Conservation (phyloP, 495 filamentous ascomycete species). For the Aspergillus avenaceus region DNA sequence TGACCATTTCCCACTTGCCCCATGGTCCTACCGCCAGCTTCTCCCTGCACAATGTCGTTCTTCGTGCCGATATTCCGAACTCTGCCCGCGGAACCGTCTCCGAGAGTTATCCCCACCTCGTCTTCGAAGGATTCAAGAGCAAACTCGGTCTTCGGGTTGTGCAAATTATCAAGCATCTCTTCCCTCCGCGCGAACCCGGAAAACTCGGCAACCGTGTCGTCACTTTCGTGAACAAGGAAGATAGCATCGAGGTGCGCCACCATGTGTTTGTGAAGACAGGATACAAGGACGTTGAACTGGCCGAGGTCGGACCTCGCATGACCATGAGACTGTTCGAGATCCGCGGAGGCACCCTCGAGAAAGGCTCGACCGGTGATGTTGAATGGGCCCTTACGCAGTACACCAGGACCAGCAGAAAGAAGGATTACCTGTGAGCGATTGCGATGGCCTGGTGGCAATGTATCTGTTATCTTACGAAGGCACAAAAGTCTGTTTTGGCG, state of each 20-base stretch:
- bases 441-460: background rate
- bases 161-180: constrained; percentile 91
- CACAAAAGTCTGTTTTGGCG: constrained; percentile 23
- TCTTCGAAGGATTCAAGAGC: constrained; percentile 91
- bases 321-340: constrained; percentile 97
- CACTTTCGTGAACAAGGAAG: constrained; percentile 92
- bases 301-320: constrained; percentile 94
- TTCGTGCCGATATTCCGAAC: constrained; percentile 90
- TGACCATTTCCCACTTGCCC: constrained; percentile 87
- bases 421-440: constrained; percentile 74
- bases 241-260: constrained; percentile 83
- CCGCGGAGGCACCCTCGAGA: constrained; percentile 85
- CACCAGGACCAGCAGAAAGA: constrained; percentile 86
- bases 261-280: constrained; percentile 81
- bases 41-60: constrained; percentile 89
- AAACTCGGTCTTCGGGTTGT: constrained; percentile 78
- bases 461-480: constrained; percentile 13
- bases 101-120: constrained; percentile 89
- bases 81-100: constrained; percentile 83
- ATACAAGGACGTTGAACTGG: constrained; percentile 84
- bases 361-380: constrained; percentile 84
- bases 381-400: constrained; percentile 96
- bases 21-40: constrained; percentile 91
- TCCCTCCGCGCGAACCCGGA: constrained; percentile 78
- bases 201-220: constrained; percentile 87